Evolutionary conservation across 768 basidiomycete species (phyloP).

Genomic region (Agaricus blazei): DNA sequence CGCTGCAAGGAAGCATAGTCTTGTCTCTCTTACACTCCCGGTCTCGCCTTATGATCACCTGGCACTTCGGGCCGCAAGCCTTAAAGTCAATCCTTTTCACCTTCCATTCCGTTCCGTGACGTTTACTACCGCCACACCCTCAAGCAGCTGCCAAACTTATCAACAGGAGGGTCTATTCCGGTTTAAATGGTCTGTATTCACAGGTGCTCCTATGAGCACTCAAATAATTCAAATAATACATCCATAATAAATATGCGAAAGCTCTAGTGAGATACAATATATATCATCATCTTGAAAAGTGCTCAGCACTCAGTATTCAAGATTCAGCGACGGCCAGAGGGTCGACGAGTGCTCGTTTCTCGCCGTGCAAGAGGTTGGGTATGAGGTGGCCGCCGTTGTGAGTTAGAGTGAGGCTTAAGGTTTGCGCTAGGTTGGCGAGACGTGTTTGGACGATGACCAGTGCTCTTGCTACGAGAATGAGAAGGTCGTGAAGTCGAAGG

Average conservation of each 20-base stretch:
- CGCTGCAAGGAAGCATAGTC: too few species aligned
- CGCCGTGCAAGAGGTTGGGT: not conserved
- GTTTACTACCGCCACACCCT: too few species aligned
- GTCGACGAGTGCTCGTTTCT: not conserved
- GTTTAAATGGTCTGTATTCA: too few species aligned
- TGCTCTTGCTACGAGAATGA: not conserved
- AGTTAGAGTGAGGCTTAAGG: not conserved
- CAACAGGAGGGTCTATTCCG: too few species aligned
- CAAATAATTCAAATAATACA: not conserved
- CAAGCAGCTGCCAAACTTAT: too few species aligned
- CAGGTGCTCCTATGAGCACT: not conserved
- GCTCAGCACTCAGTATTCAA: not conserved
- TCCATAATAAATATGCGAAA: not conserved
- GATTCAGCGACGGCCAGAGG: not conserved
- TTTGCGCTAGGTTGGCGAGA: not conserved
- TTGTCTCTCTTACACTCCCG: too few species aligned
- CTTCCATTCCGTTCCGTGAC: too few species aligned
- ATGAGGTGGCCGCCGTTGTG: not conserved
- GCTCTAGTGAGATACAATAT: not conserved
- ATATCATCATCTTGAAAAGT: not conserved
- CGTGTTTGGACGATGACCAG: not conserved
- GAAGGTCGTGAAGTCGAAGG: slow-evolving; percentile 1
- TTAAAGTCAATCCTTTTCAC: too few species aligned
- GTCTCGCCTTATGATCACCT: too few species aligned
- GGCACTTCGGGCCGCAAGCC: too few species aligned